Conservation (phyloP, 1,284 basidiomycete genomes). For the Naganishia sp. region DNA sequence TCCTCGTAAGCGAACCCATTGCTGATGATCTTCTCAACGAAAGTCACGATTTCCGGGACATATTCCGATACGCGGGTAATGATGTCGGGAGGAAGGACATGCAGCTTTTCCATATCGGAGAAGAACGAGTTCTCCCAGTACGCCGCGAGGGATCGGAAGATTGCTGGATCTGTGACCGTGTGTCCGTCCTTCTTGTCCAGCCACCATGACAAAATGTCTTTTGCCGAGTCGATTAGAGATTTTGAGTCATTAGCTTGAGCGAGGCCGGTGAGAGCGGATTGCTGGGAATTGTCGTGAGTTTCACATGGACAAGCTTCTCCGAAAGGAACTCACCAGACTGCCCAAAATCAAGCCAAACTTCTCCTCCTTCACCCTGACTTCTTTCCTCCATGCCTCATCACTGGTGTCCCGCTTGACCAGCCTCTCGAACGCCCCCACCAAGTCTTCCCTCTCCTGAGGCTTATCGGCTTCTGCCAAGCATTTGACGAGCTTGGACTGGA, state of each 20-base stretch:
- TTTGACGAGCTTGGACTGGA: constrained; percentile 65
- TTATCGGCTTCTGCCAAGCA: constrained; percentile 62
- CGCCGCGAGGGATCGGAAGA: constrained; percentile 80
- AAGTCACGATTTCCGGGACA: constrained; percentile 89
- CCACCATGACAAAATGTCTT: constrained; percentile 71
- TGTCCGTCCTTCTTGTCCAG: constrained; percentile 75
- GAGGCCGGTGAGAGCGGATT: constrained; percentile 29
- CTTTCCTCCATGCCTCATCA: constrained; percentile 63
- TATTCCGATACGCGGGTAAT: constrained; percentile 96
- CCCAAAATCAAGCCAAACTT: constrained; percentile 86
- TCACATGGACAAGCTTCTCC: not conserved
- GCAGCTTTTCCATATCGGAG: constrained; percentile 85
- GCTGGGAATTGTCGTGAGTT: constrained; percentile 2
- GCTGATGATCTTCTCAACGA: constrained; percentile 79
- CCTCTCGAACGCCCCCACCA: constrained; percentile 59
- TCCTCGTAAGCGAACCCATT: constrained; percentile 90
- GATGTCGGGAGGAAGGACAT: constrained; percentile 83
- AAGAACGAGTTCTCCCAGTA: constrained; percentile 93
- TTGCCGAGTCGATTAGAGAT: constrained; percentile 68
- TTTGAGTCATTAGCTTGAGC: constrained; percentile 57
- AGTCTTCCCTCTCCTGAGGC: constrained; percentile 56
- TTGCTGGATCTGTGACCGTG: constrained; percentile 80
- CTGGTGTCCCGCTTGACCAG: constrained; percentile 59
- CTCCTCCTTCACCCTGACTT: constrained; percentile 74
- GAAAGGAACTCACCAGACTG: constrained; percentile 62